Percentiles rank a stretch among this genome's conserved stretches.
Evolutionary conservation across 176 grass and related monocot species (phyloP).

Genomic region (Musa beccarii): DNA sequence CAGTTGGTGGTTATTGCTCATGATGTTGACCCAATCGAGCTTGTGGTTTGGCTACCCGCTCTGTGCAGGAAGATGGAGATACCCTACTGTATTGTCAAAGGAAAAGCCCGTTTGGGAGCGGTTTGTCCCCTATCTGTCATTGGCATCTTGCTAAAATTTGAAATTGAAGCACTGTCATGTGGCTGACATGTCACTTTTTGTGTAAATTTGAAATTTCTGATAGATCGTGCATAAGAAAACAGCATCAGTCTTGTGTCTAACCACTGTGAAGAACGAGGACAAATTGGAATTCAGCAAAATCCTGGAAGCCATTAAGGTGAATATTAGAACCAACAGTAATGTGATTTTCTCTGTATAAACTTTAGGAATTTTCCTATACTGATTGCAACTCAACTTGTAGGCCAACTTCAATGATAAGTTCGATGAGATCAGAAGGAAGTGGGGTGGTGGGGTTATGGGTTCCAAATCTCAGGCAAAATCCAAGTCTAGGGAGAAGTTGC

Average conservation of each 20-base stretch:
- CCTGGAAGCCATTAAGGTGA: too few relatives aligned
- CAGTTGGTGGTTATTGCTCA: conserved; percentile 47
- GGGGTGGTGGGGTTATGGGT: conserved; percentile 36
- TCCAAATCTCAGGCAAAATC: conserved; percentile 64
- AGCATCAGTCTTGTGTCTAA: neutral
- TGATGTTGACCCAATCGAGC: too few relatives aligned
- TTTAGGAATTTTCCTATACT: neutral
- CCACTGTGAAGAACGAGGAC: too few relatives aligned
- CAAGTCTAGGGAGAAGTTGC: conserved; percentile 46
- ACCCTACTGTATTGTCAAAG: too few relatives aligned
- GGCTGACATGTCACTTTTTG: neutral
- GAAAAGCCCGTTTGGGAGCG: conserved; percentile 18
- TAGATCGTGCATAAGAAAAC: conserved; percentile 76
- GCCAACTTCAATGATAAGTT: too few relatives aligned
- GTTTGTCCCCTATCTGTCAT: conserved; percentile 2
- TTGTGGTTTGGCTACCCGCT: too few relatives aligned
- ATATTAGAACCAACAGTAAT: conserved; percentile 11
- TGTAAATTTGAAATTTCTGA: neutral
- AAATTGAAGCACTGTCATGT: too few relatives aligned
- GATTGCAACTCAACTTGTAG: neutral
- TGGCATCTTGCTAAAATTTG: neutral
- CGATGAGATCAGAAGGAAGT: too few relatives aligned
- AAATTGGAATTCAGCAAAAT: too few relatives aligned
- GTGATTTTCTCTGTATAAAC: neutral
- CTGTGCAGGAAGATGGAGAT: too few relatives aligned